These are phyloP conservation scores for Brassica balearica DNA, from an alignment of 441 rosid species.

Conservation along the genomic window DNA sequence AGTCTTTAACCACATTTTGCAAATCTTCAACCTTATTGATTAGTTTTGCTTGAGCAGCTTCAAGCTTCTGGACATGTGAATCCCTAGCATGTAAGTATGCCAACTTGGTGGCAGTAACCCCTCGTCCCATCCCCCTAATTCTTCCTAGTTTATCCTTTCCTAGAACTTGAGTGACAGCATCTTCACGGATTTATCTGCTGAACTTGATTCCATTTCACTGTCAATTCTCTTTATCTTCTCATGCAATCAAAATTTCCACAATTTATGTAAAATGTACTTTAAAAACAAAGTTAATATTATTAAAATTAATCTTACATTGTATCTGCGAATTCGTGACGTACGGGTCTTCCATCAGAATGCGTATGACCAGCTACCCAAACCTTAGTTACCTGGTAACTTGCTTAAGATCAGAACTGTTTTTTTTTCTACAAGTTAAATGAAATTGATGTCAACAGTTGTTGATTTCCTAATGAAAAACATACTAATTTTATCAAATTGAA, in stretches of 20 bases:
- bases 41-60: background rate
- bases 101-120: background rate
- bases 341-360: background rate
- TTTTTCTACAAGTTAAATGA: too few species aligned
- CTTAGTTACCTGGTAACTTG: background rate
- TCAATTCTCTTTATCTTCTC: too few species aligned
- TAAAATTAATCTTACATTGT: background rate
- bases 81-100: background rate
- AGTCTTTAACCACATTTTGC: too few species aligned
- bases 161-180: constrained; percentile 6
- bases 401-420: too few species aligned
- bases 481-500: too few species aligned
- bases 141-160: background rate
- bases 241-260: too few species aligned
- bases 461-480: too few species aligned
- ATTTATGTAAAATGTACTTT: too few species aligned
- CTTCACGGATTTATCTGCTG: background rate
- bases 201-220: too few species aligned
- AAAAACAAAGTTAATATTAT: too few species aligned
- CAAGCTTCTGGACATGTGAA: background rate
- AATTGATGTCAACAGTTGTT: too few species aligned
- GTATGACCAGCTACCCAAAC: background rate
- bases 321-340: background rate
- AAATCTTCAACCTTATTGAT: background rate
- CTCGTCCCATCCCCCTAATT: too few species aligned